These are phyloP conservation scores for Puccinia horiana DNA, from an alignment of 1,284 basidiomycete species.

Conservation along the genomic window DNA sequence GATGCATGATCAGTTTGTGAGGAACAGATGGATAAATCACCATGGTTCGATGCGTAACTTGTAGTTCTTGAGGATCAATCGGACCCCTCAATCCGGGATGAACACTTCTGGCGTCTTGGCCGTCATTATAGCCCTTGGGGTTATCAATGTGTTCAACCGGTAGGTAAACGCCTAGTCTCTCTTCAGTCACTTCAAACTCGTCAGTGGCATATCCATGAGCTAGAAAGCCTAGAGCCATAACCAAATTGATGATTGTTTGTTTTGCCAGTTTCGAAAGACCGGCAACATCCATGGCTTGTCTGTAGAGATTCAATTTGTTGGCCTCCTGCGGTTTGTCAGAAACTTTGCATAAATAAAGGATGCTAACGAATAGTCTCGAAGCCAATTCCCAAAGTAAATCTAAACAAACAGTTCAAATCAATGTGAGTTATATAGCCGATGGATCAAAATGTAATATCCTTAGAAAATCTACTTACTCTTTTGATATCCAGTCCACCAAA, in stretches of 20 bases:
- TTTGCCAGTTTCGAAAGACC: slow-evolving; percentile 48
- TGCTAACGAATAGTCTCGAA: slow-evolving; percentile 47
- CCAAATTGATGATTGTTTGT: slow-evolving; percentile 48
- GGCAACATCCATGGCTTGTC: slow-evolving; percentile 50
- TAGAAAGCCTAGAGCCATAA: slow-evolving; percentile 47
- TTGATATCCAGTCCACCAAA: slow-evolving; percentile 55
- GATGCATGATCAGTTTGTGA: neutral
- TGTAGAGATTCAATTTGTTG: neutral
- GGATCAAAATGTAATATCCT: neutral
- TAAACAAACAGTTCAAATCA: neutral
- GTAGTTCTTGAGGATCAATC: slow-evolving; percentile 65
- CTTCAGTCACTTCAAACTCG: slow-evolving; percentile 87
- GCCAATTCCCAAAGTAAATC: slow-evolving; percentile 50
- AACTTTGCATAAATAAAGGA: neutral
- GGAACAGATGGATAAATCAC: neutral
- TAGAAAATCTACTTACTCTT: slow-evolving; percentile 20
- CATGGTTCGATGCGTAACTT: slow-evolving; percentile 1
- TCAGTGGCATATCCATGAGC: slow-evolving; percentile 55
- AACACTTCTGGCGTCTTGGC: slow-evolving; percentile 71
- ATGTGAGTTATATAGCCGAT: neutral
- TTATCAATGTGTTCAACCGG: slow-evolving; percentile 77
- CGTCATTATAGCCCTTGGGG: slow-evolving; percentile 55
- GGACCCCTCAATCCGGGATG: slow-evolving; percentile 78
- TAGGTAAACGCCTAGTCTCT: slow-evolving; percentile 74
- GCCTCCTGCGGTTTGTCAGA: neutral